Conservation (phyloP, 371 early-diverging fungal genomes). For the Parasitella parasitica region DNA sequence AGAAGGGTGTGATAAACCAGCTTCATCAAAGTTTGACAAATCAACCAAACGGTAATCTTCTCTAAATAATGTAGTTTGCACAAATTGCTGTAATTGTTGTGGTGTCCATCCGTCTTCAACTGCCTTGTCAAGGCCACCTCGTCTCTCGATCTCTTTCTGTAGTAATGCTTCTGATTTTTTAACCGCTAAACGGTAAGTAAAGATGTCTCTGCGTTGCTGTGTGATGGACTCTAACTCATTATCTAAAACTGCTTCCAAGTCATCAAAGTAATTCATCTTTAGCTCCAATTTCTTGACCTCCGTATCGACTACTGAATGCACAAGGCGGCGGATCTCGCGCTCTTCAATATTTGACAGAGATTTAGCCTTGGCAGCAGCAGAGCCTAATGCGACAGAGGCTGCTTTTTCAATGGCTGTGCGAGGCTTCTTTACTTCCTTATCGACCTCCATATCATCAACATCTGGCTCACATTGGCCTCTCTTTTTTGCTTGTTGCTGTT, state of each 20-base stretch:
- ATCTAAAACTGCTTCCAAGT: constrained; percentile 85
- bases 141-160: constrained; percentile 49
- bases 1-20: constrained; percentile 13
- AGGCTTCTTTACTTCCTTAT: constrained; percentile 27
- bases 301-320: constrained; percentile 78
- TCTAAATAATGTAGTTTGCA: constrained; percentile 31
- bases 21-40: constrained; percentile 7
- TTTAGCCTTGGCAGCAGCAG: constrained; percentile 71
- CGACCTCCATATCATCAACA: constrained; percentile 40
- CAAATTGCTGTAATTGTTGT: constrained; percentile 41
- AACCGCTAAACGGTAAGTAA: constrained; percentile 71
- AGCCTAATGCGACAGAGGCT: constrained; percentile 65
- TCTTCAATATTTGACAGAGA: constrained; percentile 72
- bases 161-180: constrained; percentile 56
- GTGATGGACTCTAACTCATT: constrained; percentile 81
- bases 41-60: constrained; percentile 39
- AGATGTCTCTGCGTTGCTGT: constrained; percentile 78
- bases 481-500: background rate
- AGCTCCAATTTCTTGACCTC: constrained; percentile 87
- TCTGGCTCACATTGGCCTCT: constrained; percentile 7
- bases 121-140: constrained; percentile 34
- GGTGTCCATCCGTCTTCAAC: constrained; percentile 42
- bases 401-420: constrained; percentile 58
- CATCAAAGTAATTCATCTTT: constrained; percentile 91
- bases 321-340: constrained; percentile 76